Base-by-base conservation (phyloP, 345 rosid species). In the Populus nigra region DNA sequence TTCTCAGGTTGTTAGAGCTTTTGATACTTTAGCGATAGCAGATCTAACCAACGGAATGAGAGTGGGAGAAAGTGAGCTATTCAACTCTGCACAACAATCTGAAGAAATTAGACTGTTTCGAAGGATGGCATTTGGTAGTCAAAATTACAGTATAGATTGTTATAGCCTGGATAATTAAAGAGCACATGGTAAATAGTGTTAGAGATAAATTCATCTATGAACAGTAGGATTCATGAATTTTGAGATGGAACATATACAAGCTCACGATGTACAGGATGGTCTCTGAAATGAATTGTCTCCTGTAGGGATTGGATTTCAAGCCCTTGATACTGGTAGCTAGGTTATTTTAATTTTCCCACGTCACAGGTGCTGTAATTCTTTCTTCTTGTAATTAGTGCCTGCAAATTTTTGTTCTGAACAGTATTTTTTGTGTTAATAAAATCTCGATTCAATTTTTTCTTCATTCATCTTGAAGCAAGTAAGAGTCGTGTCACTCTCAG, bases 91-190 rank as follows among this genome's bases (percentile, higher is more conserved):
- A 15, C 85, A 88, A 83, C 97, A 91, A 76, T 90, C 96, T 68
- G 96, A 85, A 74, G 96, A 93, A 82, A 89, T 96, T 50, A 90
- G 96, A 91, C 84, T 88, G 85, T 90, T 93, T 84, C 88, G 78
- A 81, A 92, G 97, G 83, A 91, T 93, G 93, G 99, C 98, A 41
- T 92, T 93, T 73, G 97, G 96, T 41, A 88, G 90, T 81, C 97
- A 92, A 81, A 88, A 89, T 77, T 92, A 84, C 85, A 91, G 93
- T 81, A 86, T 96, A 72, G 93, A 91, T 69, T 96, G 85, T 82
- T 86, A 87, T 73, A 87, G 86, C 82, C 88, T 49, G 62, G 61
- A 25, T 73, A 80, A 8, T 65, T 29, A 31, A 77, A 84, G 78
- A 75, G 73, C 76, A 61, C 65, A 69, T 62, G 67, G 80, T 80